These are phyloP conservation scores for Limonium bicolor DNA, from an alignment of 148 eudicot species.

Conservation along the genomic window DNA sequence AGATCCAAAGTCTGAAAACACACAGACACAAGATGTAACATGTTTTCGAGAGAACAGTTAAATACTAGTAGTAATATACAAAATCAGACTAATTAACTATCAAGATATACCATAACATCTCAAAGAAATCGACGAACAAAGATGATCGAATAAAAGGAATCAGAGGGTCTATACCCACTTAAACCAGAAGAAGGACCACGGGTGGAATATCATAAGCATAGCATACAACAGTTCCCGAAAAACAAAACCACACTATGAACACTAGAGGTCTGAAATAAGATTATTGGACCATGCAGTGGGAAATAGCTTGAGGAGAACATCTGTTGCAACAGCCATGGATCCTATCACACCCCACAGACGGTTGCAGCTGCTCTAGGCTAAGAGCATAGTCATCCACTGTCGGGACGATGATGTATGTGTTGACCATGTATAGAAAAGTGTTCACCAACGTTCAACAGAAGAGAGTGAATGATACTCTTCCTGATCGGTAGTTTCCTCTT, in stretches of 20 bases:
- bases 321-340: conserved; percentile 59
- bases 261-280: conserved; percentile 28
- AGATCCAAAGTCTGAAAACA: conserved; percentile 26
- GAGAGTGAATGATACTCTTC: conserved; percentile 35
- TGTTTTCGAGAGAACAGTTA: no score
- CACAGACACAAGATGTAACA: background rate
- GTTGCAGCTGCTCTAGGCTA: conserved; percentile 64
- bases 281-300: conserved; percentile 52
- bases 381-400: conserved; percentile 44
- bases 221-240: conserved; percentile 33
- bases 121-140: conserved; percentile 32
- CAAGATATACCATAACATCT: conserved; percentile 8
- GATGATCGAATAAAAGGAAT: no score
- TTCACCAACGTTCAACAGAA: conserved; percentile 36
- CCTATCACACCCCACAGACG: conserved; percentile 51
- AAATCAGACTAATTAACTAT: background rate
- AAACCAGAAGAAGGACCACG: conserved; percentile 21
- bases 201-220: conserved; percentile 41
- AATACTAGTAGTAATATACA: background rate
- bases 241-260: conserved; percentile 30
- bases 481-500: conserved; percentile 22
- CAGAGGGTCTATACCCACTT: no score
- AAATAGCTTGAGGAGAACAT: conserved; percentile 49
- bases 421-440: conserved; percentile 52
- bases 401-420: conserved; percentile 52